phyloP scores from a whole-genome alignment of 2,329 filamentous ascomycete genomes.

The Trichophyton equinum region DNA sequence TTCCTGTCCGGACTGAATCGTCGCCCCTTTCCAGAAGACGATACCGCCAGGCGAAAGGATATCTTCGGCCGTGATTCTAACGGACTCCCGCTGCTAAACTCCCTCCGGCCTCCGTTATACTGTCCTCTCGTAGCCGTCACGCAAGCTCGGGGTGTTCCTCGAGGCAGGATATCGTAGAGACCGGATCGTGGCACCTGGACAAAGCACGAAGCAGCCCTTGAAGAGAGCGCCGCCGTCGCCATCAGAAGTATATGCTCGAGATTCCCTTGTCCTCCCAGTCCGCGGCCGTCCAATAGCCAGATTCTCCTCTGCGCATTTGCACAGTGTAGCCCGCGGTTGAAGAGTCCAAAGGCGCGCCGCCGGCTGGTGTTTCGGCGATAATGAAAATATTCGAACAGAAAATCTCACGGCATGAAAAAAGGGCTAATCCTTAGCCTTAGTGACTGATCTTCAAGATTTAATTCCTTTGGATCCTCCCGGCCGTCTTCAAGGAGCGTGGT shows the following conservation, averaged over 20 bases:
- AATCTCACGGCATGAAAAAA: background rate
- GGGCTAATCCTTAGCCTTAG: background rate
- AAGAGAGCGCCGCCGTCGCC: background rate
- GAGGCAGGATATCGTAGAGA: background rate
- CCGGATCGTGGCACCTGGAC: background rate
- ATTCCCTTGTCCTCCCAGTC: background rate
- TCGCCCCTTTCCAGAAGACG: constrained; percentile 60
- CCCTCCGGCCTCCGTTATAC: constrained; percentile 9
- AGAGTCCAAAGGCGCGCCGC: background rate
- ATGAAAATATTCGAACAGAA: background rate
- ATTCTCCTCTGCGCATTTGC: constrained; percentile 2
- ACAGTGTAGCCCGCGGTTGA: background rate
- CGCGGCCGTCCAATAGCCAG: background rate
- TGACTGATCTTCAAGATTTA: background rate
- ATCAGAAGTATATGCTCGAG: background rate
- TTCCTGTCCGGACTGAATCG: constrained; percentile 56
- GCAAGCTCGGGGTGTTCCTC: background rate
- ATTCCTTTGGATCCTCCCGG: background rate
- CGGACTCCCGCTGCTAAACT: constrained; percentile 21
- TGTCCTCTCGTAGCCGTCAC: background rate
- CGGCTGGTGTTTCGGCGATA: background rate
- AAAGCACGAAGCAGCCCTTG: background rate
- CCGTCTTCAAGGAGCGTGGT: background rate
- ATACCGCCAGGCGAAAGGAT: constrained; percentile 59
- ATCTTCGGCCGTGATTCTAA: constrained; percentile 30